phyloP scores from a whole-genome alignment of 441 rosid genomes.

The Syzygium malaccense region DNA sequence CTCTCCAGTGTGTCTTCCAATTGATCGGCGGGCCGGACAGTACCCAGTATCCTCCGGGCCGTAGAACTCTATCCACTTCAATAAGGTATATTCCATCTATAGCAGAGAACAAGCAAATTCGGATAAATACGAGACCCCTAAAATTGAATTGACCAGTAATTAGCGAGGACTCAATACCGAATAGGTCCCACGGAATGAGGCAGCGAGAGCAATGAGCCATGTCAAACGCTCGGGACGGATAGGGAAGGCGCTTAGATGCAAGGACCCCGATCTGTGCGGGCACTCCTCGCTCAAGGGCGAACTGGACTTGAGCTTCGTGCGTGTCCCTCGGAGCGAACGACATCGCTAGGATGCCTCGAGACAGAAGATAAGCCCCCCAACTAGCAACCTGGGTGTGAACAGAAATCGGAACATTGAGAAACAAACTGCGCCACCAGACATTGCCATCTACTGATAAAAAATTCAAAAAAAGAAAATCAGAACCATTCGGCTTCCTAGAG shows the following conservation, averaged over 20 bases:
- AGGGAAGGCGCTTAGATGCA: constrained; percentile 7
- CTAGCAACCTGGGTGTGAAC: constrained; percentile 2
- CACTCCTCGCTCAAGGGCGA: constrained; percentile 9
- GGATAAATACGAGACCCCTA: neutral
- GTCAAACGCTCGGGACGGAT: constrained; percentile 8
- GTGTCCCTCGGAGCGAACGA: constrained; percentile 8
- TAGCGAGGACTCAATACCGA: neutral
- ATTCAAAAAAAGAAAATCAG: neutral
- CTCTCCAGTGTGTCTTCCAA: neutral
- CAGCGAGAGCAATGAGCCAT: constrained; percentile 14
- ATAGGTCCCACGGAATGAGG: constrained; percentile 8
- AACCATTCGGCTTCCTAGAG: neutral
- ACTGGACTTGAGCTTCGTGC: constrained; percentile 12
- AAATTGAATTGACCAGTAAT: neutral
- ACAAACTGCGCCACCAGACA: neutral
- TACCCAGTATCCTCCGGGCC: constrained; percentile 10
- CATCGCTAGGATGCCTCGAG: neutral
- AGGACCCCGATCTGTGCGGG: constrained; percentile 5
- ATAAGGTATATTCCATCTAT: neutral
- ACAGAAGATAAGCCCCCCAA: constrained; percentile 7
- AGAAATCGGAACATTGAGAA: neutral
- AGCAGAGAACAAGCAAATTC: neutral
- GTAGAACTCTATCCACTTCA: constrained; percentile 5
- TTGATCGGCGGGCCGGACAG: constrained; percentile 4
- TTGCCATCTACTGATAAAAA: neutral